phyloP scores from a whole-genome alignment of 2,329 filamentous ascomycete genomes.

The Colletotrichum tanaceti region DNA sequence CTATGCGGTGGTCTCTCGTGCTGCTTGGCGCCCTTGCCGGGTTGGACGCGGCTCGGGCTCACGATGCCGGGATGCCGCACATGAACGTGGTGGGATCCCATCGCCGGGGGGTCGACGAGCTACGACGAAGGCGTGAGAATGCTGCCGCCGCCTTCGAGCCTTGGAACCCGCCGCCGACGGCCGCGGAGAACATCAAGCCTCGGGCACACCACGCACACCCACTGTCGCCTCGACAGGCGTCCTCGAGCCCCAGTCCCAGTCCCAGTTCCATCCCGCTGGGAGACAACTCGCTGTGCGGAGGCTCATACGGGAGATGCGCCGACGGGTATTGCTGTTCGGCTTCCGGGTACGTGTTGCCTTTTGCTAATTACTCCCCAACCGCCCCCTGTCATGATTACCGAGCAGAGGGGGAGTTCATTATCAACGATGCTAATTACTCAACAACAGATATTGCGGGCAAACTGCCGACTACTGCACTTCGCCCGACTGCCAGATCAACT shows the following conservation, averaged over 20 bases:
- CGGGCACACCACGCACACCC: not conserved
- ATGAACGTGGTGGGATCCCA: slow-evolving; percentile 19
- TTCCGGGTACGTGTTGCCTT: slow-evolving; percentile 45
- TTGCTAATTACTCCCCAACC: no score
- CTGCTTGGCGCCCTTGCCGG: slow-evolving; percentile 44
- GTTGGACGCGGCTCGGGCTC: slow-evolving; percentile 44
- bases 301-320: slow-evolving; percentile 45
- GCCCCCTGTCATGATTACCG: no score
- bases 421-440: no score
- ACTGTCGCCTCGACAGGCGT: slow-evolving; percentile 40
- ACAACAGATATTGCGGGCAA: slow-evolving; percentile 49
- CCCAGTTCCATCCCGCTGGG: not conserved
- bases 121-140: slow-evolving; percentile 22
- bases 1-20: slow-evolving; percentile 45
- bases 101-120: slow-evolving; percentile 5
- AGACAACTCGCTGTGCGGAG: slow-evolving; percentile 45
- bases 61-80: slow-evolving; percentile 40
- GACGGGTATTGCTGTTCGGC: slow-evolving; percentile 50
- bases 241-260: no score
- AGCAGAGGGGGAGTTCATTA: no score
- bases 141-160: slow-evolving; percentile 41
- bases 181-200: slow-evolving; percentile 36
- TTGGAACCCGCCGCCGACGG: slow-evolving; percentile 45
- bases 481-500: slow-evolving; percentile 47
- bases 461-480: slow-evolving; percentile 43